phyloP scores from a whole-genome alignment of 768 basidiomycete species.

The Lenzites betulinus region DNA sequence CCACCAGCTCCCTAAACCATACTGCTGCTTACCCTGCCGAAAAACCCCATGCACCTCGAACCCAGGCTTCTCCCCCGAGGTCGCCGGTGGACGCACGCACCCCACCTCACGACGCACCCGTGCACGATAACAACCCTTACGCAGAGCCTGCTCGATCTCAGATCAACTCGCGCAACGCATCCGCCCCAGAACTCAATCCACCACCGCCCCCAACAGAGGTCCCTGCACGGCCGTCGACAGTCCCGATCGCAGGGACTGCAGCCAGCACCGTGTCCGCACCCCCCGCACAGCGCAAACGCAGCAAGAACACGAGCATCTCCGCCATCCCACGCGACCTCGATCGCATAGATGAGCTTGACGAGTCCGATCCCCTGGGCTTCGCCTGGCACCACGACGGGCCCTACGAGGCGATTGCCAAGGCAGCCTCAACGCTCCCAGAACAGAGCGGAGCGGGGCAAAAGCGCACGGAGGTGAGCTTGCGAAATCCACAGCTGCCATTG shows the following conservation, averaged over 20 bases:
- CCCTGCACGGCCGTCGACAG: conserved; percentile 22
- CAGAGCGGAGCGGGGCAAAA: conserved; percentile 19
- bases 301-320: conserved; percentile 29
- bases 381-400: conserved; percentile 70
- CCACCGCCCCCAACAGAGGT: conserved; percentile 16
- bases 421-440: conserved; percentile 28
- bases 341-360: conserved; percentile 77
- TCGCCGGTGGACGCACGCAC: not conserved
- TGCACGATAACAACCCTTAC: not conserved
- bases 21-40: not conserved
- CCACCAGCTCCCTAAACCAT: not conserved
- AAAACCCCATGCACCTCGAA: not conserved
- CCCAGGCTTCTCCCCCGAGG: not conserved
- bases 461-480: conserved; percentile 4
- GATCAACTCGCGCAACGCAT: conserved; percentile 17
- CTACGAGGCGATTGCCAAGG: conserved; percentile 61
- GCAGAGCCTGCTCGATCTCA: conserved; percentile 9
- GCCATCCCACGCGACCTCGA: conserved; percentile 48
- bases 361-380: conserved; percentile 67
- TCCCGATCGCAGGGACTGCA: conserved; percentile 11
- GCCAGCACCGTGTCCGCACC: conserved; percentile 13
- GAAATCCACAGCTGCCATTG: not conserved
- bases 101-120: not conserved
- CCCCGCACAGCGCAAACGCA: conserved; percentile 24
- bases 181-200: conserved; percentile 20